Conservation (phyloP, 768 basidiomycete species). For the Strobilomyces confusus region DNA sequence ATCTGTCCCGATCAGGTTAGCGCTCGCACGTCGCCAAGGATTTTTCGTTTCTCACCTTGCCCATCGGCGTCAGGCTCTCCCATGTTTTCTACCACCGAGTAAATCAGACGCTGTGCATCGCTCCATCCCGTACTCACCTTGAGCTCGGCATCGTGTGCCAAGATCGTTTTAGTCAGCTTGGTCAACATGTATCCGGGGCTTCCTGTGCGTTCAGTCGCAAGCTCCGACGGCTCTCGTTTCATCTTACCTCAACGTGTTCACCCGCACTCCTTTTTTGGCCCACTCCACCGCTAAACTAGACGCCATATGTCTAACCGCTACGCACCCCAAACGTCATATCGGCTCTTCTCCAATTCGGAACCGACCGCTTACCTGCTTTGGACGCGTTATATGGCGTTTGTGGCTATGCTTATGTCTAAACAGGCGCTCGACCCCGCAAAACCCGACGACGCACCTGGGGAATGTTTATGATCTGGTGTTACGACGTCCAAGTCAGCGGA, state of each 20-base stretch:
- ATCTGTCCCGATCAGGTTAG: conserved; percentile 45
- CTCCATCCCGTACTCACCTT: conserved; percentile 44
- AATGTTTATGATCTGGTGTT: conserved; percentile 72
- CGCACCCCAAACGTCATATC: conserved; percentile 7
- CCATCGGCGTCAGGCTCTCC: conserved; percentile 84
- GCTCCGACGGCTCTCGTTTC: not conserved
- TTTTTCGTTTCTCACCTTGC: conserved; percentile 67
- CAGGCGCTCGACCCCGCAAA: not conserved
- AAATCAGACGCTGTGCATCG: not conserved
- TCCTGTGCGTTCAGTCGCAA: conserved; percentile 4
- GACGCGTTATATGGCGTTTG: conserved; percentile 97
- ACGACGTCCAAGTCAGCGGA: conserved; percentile 8
- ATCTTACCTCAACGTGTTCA: conserved; percentile 70
- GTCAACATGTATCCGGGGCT: conserved; percentile 96
- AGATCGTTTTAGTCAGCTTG: conserved; percentile 78
- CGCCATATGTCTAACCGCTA: conserved; percentile 93
- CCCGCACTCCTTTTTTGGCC: conserved; percentile 85
- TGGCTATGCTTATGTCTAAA: conserved; percentile 38
- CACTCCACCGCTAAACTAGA: conserved; percentile 91
- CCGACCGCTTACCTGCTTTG: conserved; percentile 63
- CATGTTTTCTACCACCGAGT: conserved; percentile 60
- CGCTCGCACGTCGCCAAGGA: conserved; percentile 17
- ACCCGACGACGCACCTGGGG: conserved; percentile 61
- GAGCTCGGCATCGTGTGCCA: conserved; percentile 70
- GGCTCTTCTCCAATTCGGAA: not conserved